phyloP scores from a whole-genome alignment of 108 stramenopile species.

The Nitzschia putrida region DNA sequence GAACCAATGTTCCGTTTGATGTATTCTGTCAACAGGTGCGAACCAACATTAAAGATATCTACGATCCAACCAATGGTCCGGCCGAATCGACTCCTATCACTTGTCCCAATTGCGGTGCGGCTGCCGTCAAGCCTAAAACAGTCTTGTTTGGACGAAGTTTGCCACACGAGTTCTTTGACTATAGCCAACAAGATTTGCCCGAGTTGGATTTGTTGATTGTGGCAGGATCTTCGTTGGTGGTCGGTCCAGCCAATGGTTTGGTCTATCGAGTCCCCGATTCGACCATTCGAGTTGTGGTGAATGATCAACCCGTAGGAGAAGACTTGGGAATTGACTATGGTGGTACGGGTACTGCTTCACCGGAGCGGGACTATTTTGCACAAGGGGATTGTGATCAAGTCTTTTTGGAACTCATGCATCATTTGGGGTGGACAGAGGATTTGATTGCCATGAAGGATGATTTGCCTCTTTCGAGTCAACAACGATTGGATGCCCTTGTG shows the following conservation, averaged over 20 bases:
- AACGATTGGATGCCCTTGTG: constrained; percentile 10
- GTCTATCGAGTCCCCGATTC: constrained; percentile 46
- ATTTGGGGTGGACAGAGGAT: constrained; percentile 60
- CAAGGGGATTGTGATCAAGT: constrained; percentile 59
- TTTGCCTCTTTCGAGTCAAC: constrained; percentile 20
- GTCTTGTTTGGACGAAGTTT: constrained; percentile 73
- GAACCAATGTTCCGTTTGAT: constrained; percentile 36
- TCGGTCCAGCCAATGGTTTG: constrained; percentile 71
- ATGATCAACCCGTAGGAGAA: constrained; percentile 57
- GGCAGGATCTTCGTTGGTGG: constrained; percentile 73
- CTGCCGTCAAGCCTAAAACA: constrained; percentile 73
- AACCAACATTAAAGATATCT: constrained; percentile 68
- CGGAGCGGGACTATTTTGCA: constrained; percentile 66
- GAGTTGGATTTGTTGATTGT: constrained; percentile 64
- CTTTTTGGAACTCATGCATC: constrained; percentile 53
- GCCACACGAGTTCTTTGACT: constrained; percentile 61
- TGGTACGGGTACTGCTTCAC: constrained; percentile 9
- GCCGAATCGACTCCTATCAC: constrained; percentile 32
- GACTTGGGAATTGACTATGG: constrained; percentile 56
- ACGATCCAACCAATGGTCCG: constrained; percentile 32
- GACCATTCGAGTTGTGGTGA: constrained; percentile 55
- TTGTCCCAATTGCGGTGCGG: constrained; percentile 54
- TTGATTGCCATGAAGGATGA: constrained; percentile 12
- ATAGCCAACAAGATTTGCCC: constrained; percentile 52
- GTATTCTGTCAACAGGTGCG: constrained; percentile 50